phyloP scores from a whole-genome alignment of 2,329 filamentous ascomycete genomes.

The Calonectria pseudoturangicola region DNA sequence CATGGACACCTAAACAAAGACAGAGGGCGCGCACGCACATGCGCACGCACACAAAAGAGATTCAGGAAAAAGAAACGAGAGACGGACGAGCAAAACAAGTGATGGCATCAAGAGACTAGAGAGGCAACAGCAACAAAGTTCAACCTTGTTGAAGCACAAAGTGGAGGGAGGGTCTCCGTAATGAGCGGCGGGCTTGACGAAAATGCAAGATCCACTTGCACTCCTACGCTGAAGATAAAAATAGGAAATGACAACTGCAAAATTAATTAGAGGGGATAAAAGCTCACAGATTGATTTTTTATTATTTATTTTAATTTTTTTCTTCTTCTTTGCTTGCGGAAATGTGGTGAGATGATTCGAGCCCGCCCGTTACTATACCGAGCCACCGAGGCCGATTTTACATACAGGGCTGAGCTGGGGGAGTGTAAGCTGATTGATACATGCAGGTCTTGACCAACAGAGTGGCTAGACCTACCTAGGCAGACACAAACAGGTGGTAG shows the following conservation, averaged over 20 bases:
- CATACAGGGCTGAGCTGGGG: background rate
- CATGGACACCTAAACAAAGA: slow-evolving; percentile 20
- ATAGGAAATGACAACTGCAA: slow-evolving; percentile 15
- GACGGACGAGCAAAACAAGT: background rate
- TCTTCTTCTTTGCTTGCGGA: background rate
- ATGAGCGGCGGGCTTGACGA: slow-evolving; percentile 10
- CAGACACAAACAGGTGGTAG: slow-evolving; percentile 9
- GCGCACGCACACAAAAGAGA: background rate
- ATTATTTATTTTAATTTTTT: background rate
- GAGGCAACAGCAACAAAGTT: slow-evolving; percentile 18
- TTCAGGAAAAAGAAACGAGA: slow-evolving; percentile 10
- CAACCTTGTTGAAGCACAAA: slow-evolving; percentile 17
- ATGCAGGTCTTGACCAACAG: slow-evolving; percentile 9
- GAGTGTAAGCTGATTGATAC: slow-evolving; percentile 24
- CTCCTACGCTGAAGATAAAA: slow-evolving; percentile 13
- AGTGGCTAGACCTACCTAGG: background rate
- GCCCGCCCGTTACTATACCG: background rate
- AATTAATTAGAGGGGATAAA: slow-evolving; percentile 15
- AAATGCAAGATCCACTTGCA: slow-evolving; percentile 29
- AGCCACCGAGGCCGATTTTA: background rate
- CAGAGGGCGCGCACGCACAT: background rate
- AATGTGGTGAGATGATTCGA: background rate
- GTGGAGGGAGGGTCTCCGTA: slow-evolving; percentile 23
- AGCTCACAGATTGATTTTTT: background rate
- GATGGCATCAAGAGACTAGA: slow-evolving; percentile 23